phyloP scores from a whole-genome alignment of 495 filamentous ascomycete species.

The Annulohypoxylon stygium region DNA sequence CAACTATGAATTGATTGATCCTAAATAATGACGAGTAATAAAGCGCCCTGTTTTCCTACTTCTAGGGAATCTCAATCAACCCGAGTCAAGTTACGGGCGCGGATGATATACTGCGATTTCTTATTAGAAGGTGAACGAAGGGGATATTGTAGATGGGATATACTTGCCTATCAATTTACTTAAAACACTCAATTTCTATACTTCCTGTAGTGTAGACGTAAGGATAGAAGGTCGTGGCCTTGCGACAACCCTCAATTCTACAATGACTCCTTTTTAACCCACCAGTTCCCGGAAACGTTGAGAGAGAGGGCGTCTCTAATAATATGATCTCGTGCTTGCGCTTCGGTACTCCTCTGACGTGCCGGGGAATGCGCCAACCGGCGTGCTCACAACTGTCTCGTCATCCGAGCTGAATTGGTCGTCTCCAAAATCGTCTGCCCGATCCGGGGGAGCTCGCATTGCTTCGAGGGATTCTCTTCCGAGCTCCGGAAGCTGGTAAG shows the following conservation, averaged over 20 bases:
- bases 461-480: slow-evolving; percentile 67
- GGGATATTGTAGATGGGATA: not conserved
- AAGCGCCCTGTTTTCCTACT: too few relatives aligned
- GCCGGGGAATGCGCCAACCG: slow-evolving; percentile 57
- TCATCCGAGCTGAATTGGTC: slow-evolving; percentile 61
- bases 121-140: not conserved
- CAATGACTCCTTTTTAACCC: not conserved
- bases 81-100: not conserved
- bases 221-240: too few relatives aligned
- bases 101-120: not conserved
- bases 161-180: not conserved
- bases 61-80: not conserved
- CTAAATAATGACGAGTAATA: too few relatives aligned
- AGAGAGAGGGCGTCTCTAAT: slow-evolving; percentile 42
- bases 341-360: slow-evolving; percentile 54
- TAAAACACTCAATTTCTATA: not conserved
- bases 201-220: not conserved
- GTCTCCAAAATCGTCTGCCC: slow-evolving; percentile 63
- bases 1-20: too few relatives aligned
- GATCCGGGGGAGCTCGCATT: slow-evolving; percentile 64
- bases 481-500: slow-evolving; percentile 70
- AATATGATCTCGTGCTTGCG: slow-evolving; percentile 55
- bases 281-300: not conserved
- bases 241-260: not conserved
- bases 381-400: slow-evolving; percentile 38